Base-by-base conservation (phyloP, 2,329 filamentous ascomycete genomes). In the Fusarium lyarnte region DNA sequence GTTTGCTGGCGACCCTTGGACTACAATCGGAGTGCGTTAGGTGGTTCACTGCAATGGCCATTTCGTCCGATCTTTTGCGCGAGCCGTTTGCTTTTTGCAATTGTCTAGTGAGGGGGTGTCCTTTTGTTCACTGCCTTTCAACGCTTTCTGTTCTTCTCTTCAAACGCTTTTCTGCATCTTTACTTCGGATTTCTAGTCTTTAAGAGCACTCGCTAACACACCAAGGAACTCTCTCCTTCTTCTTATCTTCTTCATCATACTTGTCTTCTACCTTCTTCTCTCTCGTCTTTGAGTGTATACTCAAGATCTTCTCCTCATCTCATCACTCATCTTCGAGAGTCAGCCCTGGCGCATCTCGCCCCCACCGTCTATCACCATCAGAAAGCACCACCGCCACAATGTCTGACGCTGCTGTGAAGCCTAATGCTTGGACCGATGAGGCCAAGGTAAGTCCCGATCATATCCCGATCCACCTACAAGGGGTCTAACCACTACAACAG, bases 351-450 rank as follows among this genome's bases (percentile, higher is more conserved):
- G 27, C 27, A 29, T 29, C 9, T 9, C 8, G 27, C 27, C 27
- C 9, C 9, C 9, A 9, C 27, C 27, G 27, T 29, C 27, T 29
- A 29, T 8, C 27, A 29, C 27, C 27, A 29, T 29, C 27, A 29
- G 27, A 29, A 29, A 29, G 27, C 27, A 29, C 7, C 27, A 45
- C 38, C 29, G 57, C 41, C 52, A 61, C 35, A 14, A 82, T 81
- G 77, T 74, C 75, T 33, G 76, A 70, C 4, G 67, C 52, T 12
- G 43, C 63, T n/a, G 46, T 66, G 36, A 74, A 73, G 38, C 41
- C 65, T 16, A 80, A 81, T 43, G 73, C 78, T 1, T 83, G 82
- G 82, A 83, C 81, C 3, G 81, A 83, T 2, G 77, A 81, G 7
- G 81, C 80, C 31, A 82, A 82, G 66, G 82, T 79, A 76, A 64